Percentiles rank a stretch among this genome's conserved stretches.
Conservation (phyloP, 2,329 filamentous ascomycete genomes). For the Fusarium subglutinans region DNA sequence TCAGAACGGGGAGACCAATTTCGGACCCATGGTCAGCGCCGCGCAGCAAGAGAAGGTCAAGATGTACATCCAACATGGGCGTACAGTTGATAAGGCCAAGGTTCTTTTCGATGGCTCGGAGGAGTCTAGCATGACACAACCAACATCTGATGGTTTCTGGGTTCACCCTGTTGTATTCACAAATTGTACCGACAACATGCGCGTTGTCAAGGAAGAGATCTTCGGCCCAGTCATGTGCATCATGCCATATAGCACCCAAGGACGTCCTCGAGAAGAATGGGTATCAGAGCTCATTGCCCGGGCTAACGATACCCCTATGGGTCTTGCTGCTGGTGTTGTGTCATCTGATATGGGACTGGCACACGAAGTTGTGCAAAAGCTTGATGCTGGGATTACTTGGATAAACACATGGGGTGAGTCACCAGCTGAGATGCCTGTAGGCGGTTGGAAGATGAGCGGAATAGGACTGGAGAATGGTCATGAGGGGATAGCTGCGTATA, state of each 20-base stretch:
- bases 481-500: slow-evolving; percentile 82
- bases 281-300: slow-evolving; percentile 75
- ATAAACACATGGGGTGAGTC: slow-evolving; percentile 94
- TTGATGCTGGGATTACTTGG: slow-evolving; percentile 91
- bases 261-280: slow-evolving; percentile 45
- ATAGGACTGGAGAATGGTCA: slow-evolving; percentile 88
- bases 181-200: slow-evolving; percentile 84
- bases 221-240: slow-evolving; percentile 90
- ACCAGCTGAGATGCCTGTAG: slow-evolving; percentile 91
- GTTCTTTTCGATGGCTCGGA: slow-evolving; percentile 76
- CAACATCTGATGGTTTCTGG: slow-evolving; percentile 77
- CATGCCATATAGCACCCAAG: slow-evolving; percentile 70
- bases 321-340: slow-evolving; percentile 86
- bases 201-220: slow-evolving; percentile 82
- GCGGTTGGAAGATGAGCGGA: slow-evolving; percentile 91
- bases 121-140: slow-evolving; percentile 61
- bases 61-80: slow-evolving; percentile 79
- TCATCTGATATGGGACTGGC: slow-evolving; percentile 78
- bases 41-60: slow-evolving; percentile 80
- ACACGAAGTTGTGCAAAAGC: slow-evolving; percentile 73
- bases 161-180: slow-evolving; percentile 86
- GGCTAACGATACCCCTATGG: slow-evolving; percentile 80
- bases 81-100: slow-evolving; percentile 75
- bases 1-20: slow-evolving; percentile 78
- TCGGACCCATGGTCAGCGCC: slow-evolving; percentile 82